phyloP scores from a whole-genome alignment of 2,329 filamentous ascomycete species.

The Xylaria sp. region DNA sequence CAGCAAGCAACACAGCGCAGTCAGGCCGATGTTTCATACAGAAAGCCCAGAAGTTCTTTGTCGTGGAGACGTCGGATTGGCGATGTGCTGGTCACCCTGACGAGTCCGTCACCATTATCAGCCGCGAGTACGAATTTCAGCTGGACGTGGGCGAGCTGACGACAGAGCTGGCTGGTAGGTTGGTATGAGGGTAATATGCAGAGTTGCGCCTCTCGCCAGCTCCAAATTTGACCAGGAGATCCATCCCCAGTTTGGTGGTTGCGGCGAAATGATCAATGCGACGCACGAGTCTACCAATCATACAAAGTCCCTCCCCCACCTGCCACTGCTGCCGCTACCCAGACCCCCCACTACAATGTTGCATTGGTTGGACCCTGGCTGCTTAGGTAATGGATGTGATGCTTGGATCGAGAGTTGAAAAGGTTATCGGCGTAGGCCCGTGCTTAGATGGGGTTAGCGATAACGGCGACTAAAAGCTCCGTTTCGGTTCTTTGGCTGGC shows the following conservation, averaged over 20 bases:
- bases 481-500: background rate
- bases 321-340: background rate
- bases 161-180: conserved; percentile 5
- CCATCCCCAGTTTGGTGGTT: background rate
- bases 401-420: too few relatives aligned
- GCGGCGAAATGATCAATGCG: background rate
- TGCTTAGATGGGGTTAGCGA: too few relatives aligned
- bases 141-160: background rate
- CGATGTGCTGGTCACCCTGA: background rate
- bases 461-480: conserved; percentile 18
- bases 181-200: too few relatives aligned
- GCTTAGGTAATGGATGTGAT: too few relatives aligned
- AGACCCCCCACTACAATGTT: too few relatives aligned
- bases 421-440: too few relatives aligned
- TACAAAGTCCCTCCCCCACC: background rate
- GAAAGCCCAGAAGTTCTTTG: background rate
- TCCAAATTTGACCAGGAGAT: conserved; percentile 2
- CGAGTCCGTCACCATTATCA: background rate
- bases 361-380: background rate
- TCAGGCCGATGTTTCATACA: background rate
- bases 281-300: conserved; percentile 13
- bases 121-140: too few relatives aligned
- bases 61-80: background rate
- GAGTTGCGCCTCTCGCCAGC: background rate
- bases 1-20: background rate